phyloP scores from a whole-genome alignment of 805 yeast species.

The Cyberlindnera maritima region DNA sequence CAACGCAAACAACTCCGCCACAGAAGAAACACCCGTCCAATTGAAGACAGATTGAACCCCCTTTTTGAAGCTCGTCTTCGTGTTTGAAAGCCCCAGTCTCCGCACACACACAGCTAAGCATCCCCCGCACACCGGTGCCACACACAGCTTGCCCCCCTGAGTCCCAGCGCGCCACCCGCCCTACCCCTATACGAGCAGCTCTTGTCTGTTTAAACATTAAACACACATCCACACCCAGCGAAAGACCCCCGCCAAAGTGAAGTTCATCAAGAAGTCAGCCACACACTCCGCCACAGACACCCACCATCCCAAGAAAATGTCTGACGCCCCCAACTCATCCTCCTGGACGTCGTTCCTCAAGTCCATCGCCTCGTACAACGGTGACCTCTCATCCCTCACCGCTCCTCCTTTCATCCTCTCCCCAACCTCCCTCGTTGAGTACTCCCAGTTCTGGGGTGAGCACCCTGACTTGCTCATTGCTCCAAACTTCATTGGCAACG shows the following conservation, averaged over 20 bases:
- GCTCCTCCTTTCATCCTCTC: constrained; percentile 97
- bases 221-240: neutral
- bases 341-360: constrained; percentile 93
- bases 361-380: constrained; percentile 88
- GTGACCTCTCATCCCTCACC: constrained; percentile 88
- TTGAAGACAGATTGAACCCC: too few relatives aligned
- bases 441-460: constrained; percentile 95
- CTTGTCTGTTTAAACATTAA: too few relatives aligned
- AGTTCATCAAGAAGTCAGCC: constrained; percentile 7
- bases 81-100: too few relatives aligned
- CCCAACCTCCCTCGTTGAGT: constrained; percentile 84
- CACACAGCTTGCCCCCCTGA: too few relatives aligned
- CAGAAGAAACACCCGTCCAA: too few relatives aligned
- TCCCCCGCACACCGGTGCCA: too few relatives aligned
- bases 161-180: too few relatives aligned
- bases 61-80: too few relatives aligned
- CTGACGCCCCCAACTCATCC: constrained; percentile 34
- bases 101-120: too few relatives aligned
- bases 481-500: constrained; percentile 52
- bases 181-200: too few relatives aligned
- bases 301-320: constrained; percentile 1
- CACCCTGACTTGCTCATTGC: constrained; percentile 80
- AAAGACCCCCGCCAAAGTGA: neutral
- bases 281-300: constrained; percentile 5
- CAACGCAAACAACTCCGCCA: too few relatives aligned